Evolutionary conservation across 495 filamentous ascomycete species (phyloP).

Genomic region (Bacidia rubella): DNA sequence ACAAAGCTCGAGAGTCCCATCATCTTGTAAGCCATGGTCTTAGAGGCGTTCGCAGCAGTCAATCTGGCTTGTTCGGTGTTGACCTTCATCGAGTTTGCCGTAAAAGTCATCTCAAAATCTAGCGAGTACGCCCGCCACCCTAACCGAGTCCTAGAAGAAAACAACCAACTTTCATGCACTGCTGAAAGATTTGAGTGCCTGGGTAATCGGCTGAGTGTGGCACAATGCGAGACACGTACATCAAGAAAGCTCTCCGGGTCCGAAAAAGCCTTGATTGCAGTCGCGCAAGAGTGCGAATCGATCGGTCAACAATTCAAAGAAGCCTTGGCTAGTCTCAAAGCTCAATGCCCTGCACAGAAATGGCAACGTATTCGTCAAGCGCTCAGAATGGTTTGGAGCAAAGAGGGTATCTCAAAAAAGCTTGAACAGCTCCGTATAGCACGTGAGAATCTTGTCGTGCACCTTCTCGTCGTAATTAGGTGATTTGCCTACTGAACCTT

Average conservation of each 20-base stretch:
- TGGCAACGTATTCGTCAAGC: conserved; percentile 9
- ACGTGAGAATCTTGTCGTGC: conserved; percentile 7
- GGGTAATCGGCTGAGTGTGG: not conserved
- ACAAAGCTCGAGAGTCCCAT: too few species aligned
- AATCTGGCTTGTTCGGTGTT: conserved; percentile 15
- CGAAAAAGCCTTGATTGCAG: not conserved
- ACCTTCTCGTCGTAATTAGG: conserved; percentile 14
- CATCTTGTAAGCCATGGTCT: not conserved
- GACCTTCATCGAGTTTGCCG: conserved; percentile 17
- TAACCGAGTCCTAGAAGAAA: conserved; percentile 7
- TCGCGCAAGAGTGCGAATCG: not conserved
- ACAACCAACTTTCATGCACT: not conserved
- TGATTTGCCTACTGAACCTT: conserved; percentile 1
- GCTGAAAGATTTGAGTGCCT: not conserved
- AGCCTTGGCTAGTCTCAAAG: not conserved
- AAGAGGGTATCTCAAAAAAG: conserved; percentile 13
- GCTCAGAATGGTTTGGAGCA: conserved; percentile 9
- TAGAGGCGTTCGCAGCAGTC: conserved; percentile 8
- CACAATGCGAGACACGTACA: not conserved
- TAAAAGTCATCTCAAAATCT: conserved; percentile 11
- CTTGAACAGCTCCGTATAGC: conserved; percentile 11
- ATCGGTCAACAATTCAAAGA: not conserved
- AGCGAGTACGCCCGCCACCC: conserved; percentile 9
- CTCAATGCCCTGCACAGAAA: not conserved
- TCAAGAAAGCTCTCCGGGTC: not conserved